Base-by-base conservation (phyloP, 257 asterid genomes). In the Misopates orontium region DNA sequence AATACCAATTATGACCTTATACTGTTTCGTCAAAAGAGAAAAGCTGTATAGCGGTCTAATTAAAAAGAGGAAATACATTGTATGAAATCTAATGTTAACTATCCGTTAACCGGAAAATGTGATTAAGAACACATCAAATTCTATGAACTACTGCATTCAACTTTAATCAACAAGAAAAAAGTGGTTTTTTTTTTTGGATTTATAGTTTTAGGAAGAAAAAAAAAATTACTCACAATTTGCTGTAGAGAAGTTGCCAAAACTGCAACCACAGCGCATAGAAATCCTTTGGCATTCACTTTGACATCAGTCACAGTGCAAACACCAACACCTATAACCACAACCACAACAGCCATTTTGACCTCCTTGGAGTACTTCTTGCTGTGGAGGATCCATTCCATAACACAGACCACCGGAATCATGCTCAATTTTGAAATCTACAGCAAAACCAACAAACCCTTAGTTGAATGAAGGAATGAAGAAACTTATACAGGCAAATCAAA, bases 291-390 rank as follows among this genome's bases (percentile, higher is more conserved):
- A 60, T 92, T 92, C 80, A 92, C 93, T 71, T 92, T 83, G 63
- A 92, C 98, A 36, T 92, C 98, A 10, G 98, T 92, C 74, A 92
- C 96, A 16, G 98, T 92, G 88, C 98, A 92, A 65, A 92, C 98
- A 60, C 98, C 97, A 52, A 89, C 98, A 45, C 98, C 98, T 60
- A 92, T 84, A 67, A 92, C 96, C 68, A 92, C 98, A 62, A 89
- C 90, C 77, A 92, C 80, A 44, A 92, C 98, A 16, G 98, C 54
- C 71, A 83, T 60, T 75, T 92, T 92, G 70, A 92, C 97, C 77
- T 92, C 95, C 60, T 71, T 87, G 11, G 93, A 23, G 87, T 85
- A 92, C 63, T 79, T 84, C 82, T 92, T 92, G 63, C 60, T 87
- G 23, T 92, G 97, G 69, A 92, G 84, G 79, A 92, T 80, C 98